Conservation (phyloP, 176 grass and related monocot species). For the Echinochloa phyllopogon region DNA sequence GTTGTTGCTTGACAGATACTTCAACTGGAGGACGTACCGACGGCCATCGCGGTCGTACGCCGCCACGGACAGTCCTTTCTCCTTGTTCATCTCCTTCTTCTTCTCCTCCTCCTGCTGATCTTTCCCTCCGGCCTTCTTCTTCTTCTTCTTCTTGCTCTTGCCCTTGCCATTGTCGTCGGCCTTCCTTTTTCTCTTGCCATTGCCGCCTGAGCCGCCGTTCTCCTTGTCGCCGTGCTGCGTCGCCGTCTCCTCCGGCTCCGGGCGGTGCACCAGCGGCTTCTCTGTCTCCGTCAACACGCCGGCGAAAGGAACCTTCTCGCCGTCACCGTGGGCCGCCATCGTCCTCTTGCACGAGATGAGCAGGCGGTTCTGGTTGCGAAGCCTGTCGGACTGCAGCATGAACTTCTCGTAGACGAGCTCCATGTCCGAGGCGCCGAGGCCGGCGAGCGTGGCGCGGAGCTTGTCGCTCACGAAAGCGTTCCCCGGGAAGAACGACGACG, state of each 20-base stretch:
- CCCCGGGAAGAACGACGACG: neutral
- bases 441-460: neutral
- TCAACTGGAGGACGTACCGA: neutral
- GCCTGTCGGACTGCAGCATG: neutral
- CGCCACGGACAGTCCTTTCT: neutral
- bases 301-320: neutral
- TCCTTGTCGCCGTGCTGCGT: neutral
- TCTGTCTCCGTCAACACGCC: neutral
- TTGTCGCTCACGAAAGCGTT: neutral
- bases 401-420: neutral
- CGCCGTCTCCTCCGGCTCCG: too few species aligned
- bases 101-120: neutral
- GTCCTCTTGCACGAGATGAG: constrained; percentile 13
- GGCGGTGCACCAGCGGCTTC: neutral
- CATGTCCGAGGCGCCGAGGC: neutral
- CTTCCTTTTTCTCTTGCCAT: neutral
- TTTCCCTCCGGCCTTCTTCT: too few species aligned
- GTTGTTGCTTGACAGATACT: neutral
- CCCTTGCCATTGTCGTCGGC: neutral
- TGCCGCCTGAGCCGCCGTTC: neutral
- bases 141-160: neutral
- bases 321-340: neutral
- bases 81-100: neutral
- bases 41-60: constrained; percentile 17
- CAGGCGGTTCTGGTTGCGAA: neutral